Base-by-base conservation (phyloP, 1,139 yeast species). In the Blastobotrys elegans region DNA sequence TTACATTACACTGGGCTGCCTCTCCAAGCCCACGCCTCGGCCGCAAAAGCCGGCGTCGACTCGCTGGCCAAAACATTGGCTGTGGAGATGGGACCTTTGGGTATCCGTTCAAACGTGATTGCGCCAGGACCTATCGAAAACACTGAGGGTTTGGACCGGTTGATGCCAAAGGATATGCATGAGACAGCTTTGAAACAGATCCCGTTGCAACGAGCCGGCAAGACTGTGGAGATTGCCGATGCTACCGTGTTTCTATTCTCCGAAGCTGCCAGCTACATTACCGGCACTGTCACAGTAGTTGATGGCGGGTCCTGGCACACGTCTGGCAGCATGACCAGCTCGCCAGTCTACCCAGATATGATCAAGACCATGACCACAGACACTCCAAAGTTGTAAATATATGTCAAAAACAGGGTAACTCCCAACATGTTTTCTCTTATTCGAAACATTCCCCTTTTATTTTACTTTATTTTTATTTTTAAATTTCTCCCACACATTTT, bases 41-140 rank as follows among this genome's bases (percentile, higher is more conserved):
- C 97, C 0, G 96, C 96, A 5, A 89, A 89, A 68, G 96, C 96
- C 1, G 97, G 96, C 18, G 79, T 89, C 31, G 97, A 90, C 62
- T 94, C 96, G 0, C 70, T 89, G 39, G 80, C 89, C 18, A 80
- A 83, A 55, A 83, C 88, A 0, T 67, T 89, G 53, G 95, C 96
- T 0, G 89, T 86, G 7, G 97, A 89, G 66, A 72, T 87, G 52
- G 97, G 96, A 1, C 95, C 96, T 0, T 63, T 84, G 50, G 96
- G 97, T 2, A 77, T 89, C 42, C 74, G 90, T 49, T 76, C 80
- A 44, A 89, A 89, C 64, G 79, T 85, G 61, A 77, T 89, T 54
- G 96, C 96, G 1, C 97, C 97, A 0, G 96, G 96, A 2, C 81
- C 84, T 13, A 87, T 87, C 57, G 85, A 66, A 1, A 83, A 78